phyloP scores from a whole-genome alignment of 2,329 filamentous ascomycete species.

The Diaporthe batatas region DNA sequence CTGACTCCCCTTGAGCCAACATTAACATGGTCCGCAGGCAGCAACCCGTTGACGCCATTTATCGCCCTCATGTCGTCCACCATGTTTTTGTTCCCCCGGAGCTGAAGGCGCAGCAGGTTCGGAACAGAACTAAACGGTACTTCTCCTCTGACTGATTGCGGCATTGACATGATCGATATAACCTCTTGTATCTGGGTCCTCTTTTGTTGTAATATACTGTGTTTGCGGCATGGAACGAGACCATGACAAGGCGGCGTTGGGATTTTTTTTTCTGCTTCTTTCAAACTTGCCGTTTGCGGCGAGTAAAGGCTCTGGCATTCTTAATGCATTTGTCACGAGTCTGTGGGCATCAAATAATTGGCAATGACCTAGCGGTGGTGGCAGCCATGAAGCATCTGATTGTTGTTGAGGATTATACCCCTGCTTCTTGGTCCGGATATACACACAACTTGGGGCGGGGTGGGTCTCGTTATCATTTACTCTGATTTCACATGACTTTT shows the following conservation, averaged over 20 bases:
- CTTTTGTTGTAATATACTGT: constrained; percentile 24
- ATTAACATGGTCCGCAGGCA: constrained; percentile 66
- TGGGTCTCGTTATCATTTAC: neutral
- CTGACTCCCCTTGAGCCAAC: constrained; percentile 12
- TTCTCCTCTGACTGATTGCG: constrained; percentile 73
- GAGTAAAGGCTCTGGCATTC: neutral
- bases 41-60: constrained; percentile 90
- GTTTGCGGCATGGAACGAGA: constrained; percentile 1
- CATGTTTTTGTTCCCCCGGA: constrained; percentile 81
- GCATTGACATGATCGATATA: neutral
- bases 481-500: neutral
- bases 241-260: constrained; percentile 8
- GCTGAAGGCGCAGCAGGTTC: constrained; percentile 76
- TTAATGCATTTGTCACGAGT: neutral
- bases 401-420: constrained; percentile 23
- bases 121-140: constrained; percentile 78
- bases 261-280: neutral
- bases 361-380: neutral
- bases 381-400: neutral
- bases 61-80: constrained; percentile 92
- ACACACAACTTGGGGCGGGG: neutral
- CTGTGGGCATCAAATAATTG: neutral
- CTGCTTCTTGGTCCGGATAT: neutral
- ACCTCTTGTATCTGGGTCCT: neutral
- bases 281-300: neutral